A percentile compares a stretch with the other conserved stretches of the same genome.
Evolutionary conservation across 1,284 basidiomycete species (phyloP).

Genomic region (Rhodotorula sp.): DNA sequence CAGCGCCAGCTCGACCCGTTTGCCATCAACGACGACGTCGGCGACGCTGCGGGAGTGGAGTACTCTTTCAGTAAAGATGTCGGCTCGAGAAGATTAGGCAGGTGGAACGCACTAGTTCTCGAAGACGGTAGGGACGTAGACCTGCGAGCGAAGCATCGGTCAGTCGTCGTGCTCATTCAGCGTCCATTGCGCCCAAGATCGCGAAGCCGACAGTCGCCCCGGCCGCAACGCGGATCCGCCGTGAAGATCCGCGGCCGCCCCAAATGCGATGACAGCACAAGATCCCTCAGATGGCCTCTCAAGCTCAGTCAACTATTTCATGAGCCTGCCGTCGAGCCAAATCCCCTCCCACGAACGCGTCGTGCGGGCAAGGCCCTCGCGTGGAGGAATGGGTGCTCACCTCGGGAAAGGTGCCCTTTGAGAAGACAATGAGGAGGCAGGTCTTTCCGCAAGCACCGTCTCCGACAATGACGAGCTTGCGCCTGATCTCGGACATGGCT

Average conservation of each 20-base stretch:
- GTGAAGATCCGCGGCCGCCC: neutral
- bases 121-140: conserved; percentile 96
- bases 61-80: neutral
- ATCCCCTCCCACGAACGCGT: too few relatives aligned
- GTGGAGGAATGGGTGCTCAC: conserved; percentile 53
- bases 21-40: conserved; percentile 80
- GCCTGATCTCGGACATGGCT: conserved; percentile 42
- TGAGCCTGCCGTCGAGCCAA: too few relatives aligned
- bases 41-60: conserved; percentile 59
- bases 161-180: too few relatives aligned
- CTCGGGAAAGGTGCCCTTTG: conserved; percentile 96
- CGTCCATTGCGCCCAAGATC: too few relatives aligned
- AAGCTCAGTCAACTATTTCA: neutral
- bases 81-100: neutral
- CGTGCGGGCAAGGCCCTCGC: neutral
- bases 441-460: conserved; percentile 64
- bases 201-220: neutral
- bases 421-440: conserved; percentile 85
- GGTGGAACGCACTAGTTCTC: conserved; percentile 62
- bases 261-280: neutral
- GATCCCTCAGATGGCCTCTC: neutral
- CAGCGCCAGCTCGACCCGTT: conserved; percentile 86
- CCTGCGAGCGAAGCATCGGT: conserved; percentile 55
- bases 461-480: conserved; percentile 45
- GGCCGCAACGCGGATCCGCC: neutral